Base-by-base conservation (phyloP, 345 rosid species). In the thale cress (Arabidopsis thaliana) region DNA sequence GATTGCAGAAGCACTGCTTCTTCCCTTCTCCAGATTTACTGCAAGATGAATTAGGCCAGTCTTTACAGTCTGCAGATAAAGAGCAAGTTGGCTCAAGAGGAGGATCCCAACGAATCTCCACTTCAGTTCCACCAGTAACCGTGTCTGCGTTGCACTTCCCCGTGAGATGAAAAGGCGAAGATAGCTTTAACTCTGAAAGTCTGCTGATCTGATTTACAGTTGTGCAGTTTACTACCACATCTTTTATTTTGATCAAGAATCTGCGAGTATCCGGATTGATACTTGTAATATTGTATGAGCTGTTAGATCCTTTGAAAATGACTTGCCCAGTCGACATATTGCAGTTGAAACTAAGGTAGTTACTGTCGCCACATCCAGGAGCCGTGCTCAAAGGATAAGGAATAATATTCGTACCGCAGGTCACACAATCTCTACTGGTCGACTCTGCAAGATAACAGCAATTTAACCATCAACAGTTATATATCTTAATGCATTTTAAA, bases 381-480 rank as follows among this genome's bases (percentile, higher is more conserved):
- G 83, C 85, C 5, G 83, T 86, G 80, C 89, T 86, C 11, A 91
- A 83, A 2, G 94, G 94, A 74, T 89, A 87, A 3, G 91, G 91
- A 44, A 87, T 77, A 37, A 73, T 40, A 77, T 73, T 84, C 4
- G 87, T 77, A 32, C 89, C 88, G 25, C 93, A 85, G 12, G 78
- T 57, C 58, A 65, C 67, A 44, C 94, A 91, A 71, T 40, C 77
- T 77, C 84, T 83, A 10, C 68, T 49, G 2, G 76, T 84, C 2
- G 80, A 72, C 74, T 74, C 93, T 87, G 87, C 78, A 82, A 34
- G 40, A 65, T 30, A 50, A 44, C 48, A 53, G 3, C 37, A 41
- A 16, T 78, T 64, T 11, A 22, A 24, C 52, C 42, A 51, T 24
- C 49, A 34, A 6, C 13, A 59, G 8, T 48, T 71, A 6, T 36